Evolutionary conservation across 495 filamentous ascomycete genomes (phyloP), one percentile per base, ranked within the genome.

Genomic region (Acidomyces sp.): DNA sequence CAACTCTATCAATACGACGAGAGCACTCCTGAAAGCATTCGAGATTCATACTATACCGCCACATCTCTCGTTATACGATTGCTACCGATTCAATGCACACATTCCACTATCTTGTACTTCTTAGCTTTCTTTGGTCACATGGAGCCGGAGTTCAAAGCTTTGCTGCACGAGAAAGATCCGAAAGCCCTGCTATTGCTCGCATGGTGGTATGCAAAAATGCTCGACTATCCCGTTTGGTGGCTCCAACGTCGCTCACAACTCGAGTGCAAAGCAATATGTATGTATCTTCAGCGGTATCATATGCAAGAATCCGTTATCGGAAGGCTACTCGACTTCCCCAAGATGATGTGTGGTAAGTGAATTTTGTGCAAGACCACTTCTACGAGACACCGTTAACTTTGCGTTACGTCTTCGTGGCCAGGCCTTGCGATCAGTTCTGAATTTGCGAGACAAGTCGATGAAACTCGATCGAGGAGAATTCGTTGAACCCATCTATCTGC

Each of bases 121-220:
- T 31, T 66, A 10, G 41, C 46, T n/a, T 64, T 66, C 45, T 30
- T 62, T 12, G 46, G 49, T 7, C 43, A 52, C 21, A 58, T 68
- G 45, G 36, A 56, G 4, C 24, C 40, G 6, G 43, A 48, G 11
- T 65, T 55, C 49, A 51, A 41, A 24, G 25, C 36, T 7, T 35
- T 65, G 32, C 37, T 65, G 24, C 48, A 63, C 41, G 26, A 49
- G 6, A 63, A 62, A 34, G 63, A 69, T 38, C 41, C 58, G 1
- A 37, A 55, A 6, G 62, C 66, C 2, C 25, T 69, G 43, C 37
- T 65, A 23, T 28, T 69, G 31, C 43, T 68, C 32, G 52, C 49
- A 3, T 65, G 59, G 41, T 69, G 58, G 56, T 61, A 62, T 43
- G 59, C 55, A 30, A 64, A 57, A 44, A 47, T 68, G 28, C 39